Evolutionary conservation across 1,284 basidiomycete species (phyloP).

Genomic region (Ceratobasidium sp.): DNA sequence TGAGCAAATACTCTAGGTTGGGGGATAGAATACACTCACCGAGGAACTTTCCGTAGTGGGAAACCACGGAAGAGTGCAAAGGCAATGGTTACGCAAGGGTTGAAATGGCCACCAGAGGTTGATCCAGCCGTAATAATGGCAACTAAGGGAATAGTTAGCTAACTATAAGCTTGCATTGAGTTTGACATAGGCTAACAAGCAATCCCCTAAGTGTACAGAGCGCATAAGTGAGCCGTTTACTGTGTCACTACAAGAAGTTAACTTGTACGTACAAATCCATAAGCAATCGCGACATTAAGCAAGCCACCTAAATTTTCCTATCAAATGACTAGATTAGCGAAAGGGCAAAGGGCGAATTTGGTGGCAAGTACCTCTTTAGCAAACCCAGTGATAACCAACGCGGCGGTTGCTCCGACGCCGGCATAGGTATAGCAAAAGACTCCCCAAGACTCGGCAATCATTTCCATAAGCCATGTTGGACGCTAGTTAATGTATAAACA

Average conservation of each 20-base stretch:
- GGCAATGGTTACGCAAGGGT: constrained; percentile 68
- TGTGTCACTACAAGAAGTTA: too few species aligned
- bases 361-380: constrained; percentile 52
- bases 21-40: constrained; percentile 6
- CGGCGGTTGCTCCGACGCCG: constrained; percentile 68
- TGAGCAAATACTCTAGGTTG: background rate
- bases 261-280: constrained; percentile 57
- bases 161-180: background rate
- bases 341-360: background rate
- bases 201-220: constrained; percentile 5
- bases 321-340: constrained; percentile 7
- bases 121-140: constrained; percentile 49
- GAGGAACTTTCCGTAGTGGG: constrained; percentile 62
- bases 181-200: constrained; percentile 12
- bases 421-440: constrained; percentile 65
- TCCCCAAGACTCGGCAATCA: constrained; percentile 51
- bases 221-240: background rate
- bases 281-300: constrained; percentile 70
- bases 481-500: too few species aligned
- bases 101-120: constrained; percentile 73
- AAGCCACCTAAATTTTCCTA: constrained; percentile 48
- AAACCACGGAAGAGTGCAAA: constrained; percentile 66
- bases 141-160: background rate
- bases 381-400: constrained; percentile 65
- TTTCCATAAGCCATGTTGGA: constrained; percentile 51